Base-by-base conservation (phyloP, 1,284 basidiomycete genomes). In the Cutaneotrichosporon sp. region DNA sequence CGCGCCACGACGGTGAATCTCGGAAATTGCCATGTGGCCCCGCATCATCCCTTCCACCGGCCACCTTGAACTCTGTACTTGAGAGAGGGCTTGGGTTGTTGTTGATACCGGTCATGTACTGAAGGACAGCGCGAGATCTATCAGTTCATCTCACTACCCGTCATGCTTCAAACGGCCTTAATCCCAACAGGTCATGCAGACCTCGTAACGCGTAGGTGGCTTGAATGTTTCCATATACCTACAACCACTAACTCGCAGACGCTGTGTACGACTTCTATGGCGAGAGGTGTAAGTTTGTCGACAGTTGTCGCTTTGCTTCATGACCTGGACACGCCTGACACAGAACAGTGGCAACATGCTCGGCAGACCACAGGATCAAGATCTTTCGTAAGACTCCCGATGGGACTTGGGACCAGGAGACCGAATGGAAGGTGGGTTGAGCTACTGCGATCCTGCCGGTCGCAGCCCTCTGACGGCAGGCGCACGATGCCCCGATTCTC, bases 251-350 rank as follows among this genome's bases (percentile, higher is more conserved):
- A 49, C 43, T 31, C 2, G 85, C 88, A 34, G 88, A 91, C 75
- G 81, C 88, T 52, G 80, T 83, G 19, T 96, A 93, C 70, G 88
- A 93, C 68, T 91, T 87, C 69, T 92, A 93, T 66, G 90, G 90
- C 6, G 81, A 87, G 33, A 80, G 83, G 61, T 79, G 73, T 75
- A 43, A 61, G 72, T 61, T 27, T 26, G 39, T 14, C 14, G 19
- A 32, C 10, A 37, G 38, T 12, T 5, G n/a, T 10, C n/a, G 11
- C 10, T 10, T 17, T 4, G 27, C n/a, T n/a, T n/a, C n/a, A n/a
- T n/a, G n/a, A 39, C 89, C 32, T 86, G 86, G 4, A 85, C 86
- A 0, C 85, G 83, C 22, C 62, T 82, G 84, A 55, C 78, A 43
- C 24, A n/a, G n/a, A n/a, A n/a, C n/a, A 74, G 68, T 75, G 19